phyloP scores from a whole-genome alignment of 1,139 yeast genomes.

The Scheffersomyces lignicola region DNA sequence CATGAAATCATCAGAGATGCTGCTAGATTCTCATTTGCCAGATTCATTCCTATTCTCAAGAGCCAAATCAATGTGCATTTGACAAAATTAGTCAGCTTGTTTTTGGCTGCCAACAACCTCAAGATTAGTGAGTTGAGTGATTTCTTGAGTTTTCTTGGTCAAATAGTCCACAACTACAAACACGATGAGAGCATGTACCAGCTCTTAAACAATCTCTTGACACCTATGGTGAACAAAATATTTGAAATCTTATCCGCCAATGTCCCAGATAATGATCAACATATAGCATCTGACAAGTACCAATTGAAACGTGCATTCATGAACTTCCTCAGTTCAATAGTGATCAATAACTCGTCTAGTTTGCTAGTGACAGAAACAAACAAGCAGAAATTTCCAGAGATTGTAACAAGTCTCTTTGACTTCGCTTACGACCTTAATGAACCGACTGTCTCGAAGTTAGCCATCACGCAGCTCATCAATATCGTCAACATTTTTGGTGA shows the following conservation, averaged over 20 bases:
- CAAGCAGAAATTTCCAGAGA: constrained; percentile 58
- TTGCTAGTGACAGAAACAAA: constrained; percentile 71
- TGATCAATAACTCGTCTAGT: constrained; percentile 78
- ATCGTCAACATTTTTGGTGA: constrained; percentile 64
- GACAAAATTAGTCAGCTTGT: constrained; percentile 71
- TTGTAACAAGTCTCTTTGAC: constrained; percentile 65
- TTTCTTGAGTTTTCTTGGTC: constrained; percentile 84
- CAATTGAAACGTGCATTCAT: constrained; percentile 69
- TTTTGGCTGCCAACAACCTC: constrained; percentile 65
- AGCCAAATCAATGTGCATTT: constrained; percentile 52
- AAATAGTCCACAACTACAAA: constrained; percentile 76
- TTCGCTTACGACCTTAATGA: constrained; percentile 62
- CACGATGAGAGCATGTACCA: constrained; percentile 68
- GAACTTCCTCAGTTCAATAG: constrained; percentile 65
- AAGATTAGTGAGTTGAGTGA: constrained; percentile 70
- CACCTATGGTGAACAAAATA: constrained; percentile 72
- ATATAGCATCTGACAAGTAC: constrained; percentile 55
- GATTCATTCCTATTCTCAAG: constrained; percentile 73
- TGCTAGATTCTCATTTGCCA: constrained; percentile 80
- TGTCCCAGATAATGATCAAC: constrained; percentile 34
- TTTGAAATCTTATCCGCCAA: constrained; percentile 49
- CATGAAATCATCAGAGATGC: constrained; percentile 79
- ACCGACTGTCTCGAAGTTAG: constrained; percentile 59
- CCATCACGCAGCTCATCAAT: constrained; percentile 68
- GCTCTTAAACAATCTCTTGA: constrained; percentile 67